Base-by-base conservation (phyloP, 768 basidiomycete genomes). In the Leccinellum albellum region DNA sequence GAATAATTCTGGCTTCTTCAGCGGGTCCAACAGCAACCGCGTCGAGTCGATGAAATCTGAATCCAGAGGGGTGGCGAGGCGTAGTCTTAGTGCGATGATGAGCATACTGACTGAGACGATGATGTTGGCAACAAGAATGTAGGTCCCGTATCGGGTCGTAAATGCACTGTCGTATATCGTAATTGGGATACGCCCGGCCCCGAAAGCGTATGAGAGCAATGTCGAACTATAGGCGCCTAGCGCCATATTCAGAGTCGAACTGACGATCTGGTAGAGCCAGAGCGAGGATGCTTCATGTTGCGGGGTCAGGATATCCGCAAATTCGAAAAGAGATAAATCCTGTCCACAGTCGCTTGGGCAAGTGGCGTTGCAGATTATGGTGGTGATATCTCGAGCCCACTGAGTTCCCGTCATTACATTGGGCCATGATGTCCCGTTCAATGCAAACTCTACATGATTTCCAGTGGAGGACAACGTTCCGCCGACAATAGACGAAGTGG, bases 1-100 rank as follows among this genome's bases (percentile, higher is more conserved):
- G 51, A 64, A 64, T 7, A 61, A 42, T 9, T 55, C 55, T 4
- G 62, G 28, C 15, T 56, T 49, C 50, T 42, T 56, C 53, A 64
- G 9, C n/a, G 57, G 44, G 37, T 40, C 37, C 37, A 40, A 10
- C 9, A 40, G 4, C n/a, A 40, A n/a, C n/a, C n/a, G 17, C n/a
- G 57, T 54, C 15, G 55, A 15, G 46, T 62, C 14, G 14, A 50
- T 40, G 26, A 62, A 62, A 42, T 59, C 55, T 17, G 52, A 9
- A 3, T 51, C 26, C 12, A 64, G 55, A 47, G n/a, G 37, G 21
- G 51, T 53, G 1, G 32, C 50, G 13, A 52, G 21, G 7, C 47
- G 35, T 14, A 62, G 53, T 37, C 24, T 33, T 46, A 56, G 52
- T 35, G 47, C 50, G 8, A 51, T 15, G 44, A 50, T 8, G 15